Conservation (phyloP, 2,329 filamentous ascomycete genomes). For the Cladorrhinum sp. region DNA sequence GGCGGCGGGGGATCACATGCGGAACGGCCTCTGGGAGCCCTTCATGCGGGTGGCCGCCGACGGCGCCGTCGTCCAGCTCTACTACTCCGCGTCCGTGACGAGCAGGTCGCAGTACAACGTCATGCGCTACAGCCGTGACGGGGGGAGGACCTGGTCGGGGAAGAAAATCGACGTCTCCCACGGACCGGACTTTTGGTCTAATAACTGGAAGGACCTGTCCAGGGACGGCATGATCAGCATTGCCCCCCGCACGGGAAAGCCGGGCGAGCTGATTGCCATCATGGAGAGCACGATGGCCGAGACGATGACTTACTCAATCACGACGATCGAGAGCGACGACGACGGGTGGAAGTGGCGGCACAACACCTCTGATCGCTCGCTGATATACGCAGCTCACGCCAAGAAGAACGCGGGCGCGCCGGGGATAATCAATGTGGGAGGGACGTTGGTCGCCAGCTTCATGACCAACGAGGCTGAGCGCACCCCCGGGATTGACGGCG, state of each 20-base stretch:
- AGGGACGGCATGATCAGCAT: conserved; percentile 48
- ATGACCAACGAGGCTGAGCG: conserved; percentile 43
- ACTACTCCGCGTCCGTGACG: conserved; percentile 42
- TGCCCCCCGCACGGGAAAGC: conserved; percentile 25
- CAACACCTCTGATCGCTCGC: conserved; percentile 27
- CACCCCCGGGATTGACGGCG: conserved; percentile 24
- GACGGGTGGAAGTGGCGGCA: conserved; percentile 42
- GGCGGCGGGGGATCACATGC: not conserved
- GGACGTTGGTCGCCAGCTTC: conserved; percentile 41
- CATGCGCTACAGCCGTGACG: conserved; percentile 39
- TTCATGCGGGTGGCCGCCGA: conserved; percentile 39
- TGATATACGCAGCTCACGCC: conserved; percentile 36
- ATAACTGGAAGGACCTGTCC: conserved; percentile 29
- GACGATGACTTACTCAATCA: conserved; percentile 36
- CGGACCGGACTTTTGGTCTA: conserved; percentile 26
- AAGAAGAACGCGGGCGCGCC: conserved; percentile 40
- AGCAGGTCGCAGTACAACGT: conserved; percentile 41
- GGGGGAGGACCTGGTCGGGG: conserved; percentile 38
- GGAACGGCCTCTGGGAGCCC: conserved; percentile 45
- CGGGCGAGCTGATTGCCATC: conserved; percentile 27
- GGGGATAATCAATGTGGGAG: conserved; percentile 41
- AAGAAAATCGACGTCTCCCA: conserved; percentile 29
- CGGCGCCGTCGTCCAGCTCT: conserved; percentile 40
- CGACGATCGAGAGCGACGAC: conserved; percentile 38
- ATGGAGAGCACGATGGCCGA: conserved; percentile 42